Percentiles rank a stretch among this genome's conserved stretches.
Conservation (phyloP, 2,329 filamentous ascomycete species). For the Fusarium tupiense region DNA sequence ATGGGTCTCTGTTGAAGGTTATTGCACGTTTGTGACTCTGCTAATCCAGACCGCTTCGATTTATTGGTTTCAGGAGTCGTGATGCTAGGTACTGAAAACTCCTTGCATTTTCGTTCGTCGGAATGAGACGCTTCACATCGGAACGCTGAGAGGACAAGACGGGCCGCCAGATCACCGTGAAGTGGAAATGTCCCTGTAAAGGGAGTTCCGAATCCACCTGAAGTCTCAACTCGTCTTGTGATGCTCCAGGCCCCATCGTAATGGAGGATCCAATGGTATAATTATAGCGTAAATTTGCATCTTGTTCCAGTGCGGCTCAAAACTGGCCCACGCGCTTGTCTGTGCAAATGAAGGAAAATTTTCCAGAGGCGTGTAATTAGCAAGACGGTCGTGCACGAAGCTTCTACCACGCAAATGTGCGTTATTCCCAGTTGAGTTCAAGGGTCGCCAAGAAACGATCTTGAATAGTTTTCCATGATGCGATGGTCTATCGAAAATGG, state of each 20-base stretch:
- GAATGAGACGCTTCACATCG: constrained; percentile 34
- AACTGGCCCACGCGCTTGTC: constrained; percentile 18
- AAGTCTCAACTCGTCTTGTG: constrained; percentile 37
- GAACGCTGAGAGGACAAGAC: constrained; percentile 6
- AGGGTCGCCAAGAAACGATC: constrained; percentile 24
- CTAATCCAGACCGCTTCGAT: constrained; percentile 23
- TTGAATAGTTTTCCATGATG: constrained; percentile 4
- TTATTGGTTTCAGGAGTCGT: constrained; percentile 13
- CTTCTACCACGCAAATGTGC: not conserved
- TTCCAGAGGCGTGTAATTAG: constrained; percentile 24
- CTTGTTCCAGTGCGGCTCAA: constrained; percentile 41
- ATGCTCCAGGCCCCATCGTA: constrained; percentile 32
- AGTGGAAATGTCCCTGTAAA: constrained; percentile 27
- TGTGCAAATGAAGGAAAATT: constrained; percentile 16
- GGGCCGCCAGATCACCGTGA: constrained; percentile 25
- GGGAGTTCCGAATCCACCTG: constrained; percentile 28
- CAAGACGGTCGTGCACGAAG: constrained; percentile 11
- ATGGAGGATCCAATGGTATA: constrained; percentile 41
- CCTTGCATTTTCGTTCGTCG: constrained; percentile 20
- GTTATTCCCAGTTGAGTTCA: constrained; percentile 8
- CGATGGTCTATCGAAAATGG: constrained; percentile 8
- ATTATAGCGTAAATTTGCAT: constrained; percentile 43
- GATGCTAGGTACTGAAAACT: constrained; percentile 4
- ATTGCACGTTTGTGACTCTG: not conserved
- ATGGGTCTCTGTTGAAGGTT: constrained; percentile 9